Base-by-base conservation (phyloP, 345 rosid species). In the Citrus cavaleriei region DNA sequence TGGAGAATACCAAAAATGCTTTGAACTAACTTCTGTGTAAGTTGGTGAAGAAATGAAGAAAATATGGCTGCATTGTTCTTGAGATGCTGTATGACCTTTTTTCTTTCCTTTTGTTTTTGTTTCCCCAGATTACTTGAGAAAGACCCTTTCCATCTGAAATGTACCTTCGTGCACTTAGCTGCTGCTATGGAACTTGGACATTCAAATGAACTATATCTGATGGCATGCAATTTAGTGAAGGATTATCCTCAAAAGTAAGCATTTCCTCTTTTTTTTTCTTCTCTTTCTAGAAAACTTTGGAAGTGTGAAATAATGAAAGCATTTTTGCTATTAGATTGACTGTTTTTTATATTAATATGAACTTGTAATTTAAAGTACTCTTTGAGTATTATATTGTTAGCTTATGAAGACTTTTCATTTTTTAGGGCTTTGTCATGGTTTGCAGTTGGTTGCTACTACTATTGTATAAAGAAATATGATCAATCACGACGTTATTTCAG, bases 181-280 rank as follows among this genome's bases (percentile, higher is more conserved):
- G 93, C 98, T 55, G 99, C 98, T 46, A 86, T 89, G 93, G 99
- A 96, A 83, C 98, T 96, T 82, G 95, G 98, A 69, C 88, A 94
- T 85, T 91, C 99, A 70, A 96, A 94, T 88, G 99, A 96, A 88
- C 97, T 96, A 8, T 96, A 96, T 85, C 83, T 93, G 58, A 93
- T 94, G 97, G 92, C 99, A 10, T 94, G 97, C 85, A 96, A 91
- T 88, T 86, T 96, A 85, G 97, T 94, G 78, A 93, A 96, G 89
- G 98, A 96, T 86, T 87, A 94, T 80, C 98, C 98, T 78, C 95
- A 93, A 71, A 96, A 91, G 98, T 96, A 88, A 91, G 97, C 77
- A 27, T 57, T 32, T 78, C 65, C 68, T 74, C 5, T 79, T 72
- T 8, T 10, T 3, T 3, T 3, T 71, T 57, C 68, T 68, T 40